phyloP scores from a whole-genome alignment of 495 filamentous ascomycete genomes.

The Aspergillus mulundensis region DNA sequence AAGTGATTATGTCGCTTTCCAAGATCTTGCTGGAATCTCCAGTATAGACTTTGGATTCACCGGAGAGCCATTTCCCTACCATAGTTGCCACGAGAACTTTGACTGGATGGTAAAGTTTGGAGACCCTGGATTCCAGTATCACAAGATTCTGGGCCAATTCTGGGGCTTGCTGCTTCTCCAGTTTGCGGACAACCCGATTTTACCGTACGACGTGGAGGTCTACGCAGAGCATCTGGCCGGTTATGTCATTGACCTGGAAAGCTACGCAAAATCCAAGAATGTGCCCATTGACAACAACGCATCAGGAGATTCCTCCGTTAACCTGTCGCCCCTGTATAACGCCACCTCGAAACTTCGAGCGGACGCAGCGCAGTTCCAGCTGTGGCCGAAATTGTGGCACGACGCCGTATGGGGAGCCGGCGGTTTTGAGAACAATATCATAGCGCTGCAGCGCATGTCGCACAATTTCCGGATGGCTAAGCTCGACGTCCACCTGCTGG shows the following conservation, averaged over 20 bases:
- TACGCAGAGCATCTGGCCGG: conserved; percentile 60
- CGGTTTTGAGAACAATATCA: conserved; percentile 64
- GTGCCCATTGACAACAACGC: conserved; percentile 33
- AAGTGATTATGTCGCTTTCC: conserved; percentile 91
- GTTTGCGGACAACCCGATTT: conserved; percentile 69
- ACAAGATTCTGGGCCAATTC: conserved; percentile 73
- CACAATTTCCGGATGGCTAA: conserved; percentile 69
- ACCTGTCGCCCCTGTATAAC: conserved; percentile 55
- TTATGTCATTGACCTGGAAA: conserved; percentile 64
- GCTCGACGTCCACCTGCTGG: conserved; percentile 81
- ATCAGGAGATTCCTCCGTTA: conserved; percentile 32
- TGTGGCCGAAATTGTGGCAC: conserved; percentile 73
- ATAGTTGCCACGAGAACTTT: conserved; percentile 85
- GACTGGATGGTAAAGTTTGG: conserved; percentile 77
- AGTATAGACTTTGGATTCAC: conserved; percentile 82
- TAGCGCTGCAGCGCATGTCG: conserved; percentile 59
- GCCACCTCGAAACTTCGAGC: conserved; percentile 56
- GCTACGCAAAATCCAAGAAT: conserved; percentile 56
- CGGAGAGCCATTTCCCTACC: conserved; percentile 65
- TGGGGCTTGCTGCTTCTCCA: conserved; percentile 82
- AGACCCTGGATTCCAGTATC: conserved; percentile 80
- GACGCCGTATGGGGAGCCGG: conserved; percentile 57
- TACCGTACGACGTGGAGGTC: conserved; percentile 78
- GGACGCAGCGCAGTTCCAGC: conserved; percentile 61
- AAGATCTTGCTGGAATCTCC: conserved; percentile 87